Evolutionary conservation across 129 eudicot species (phyloP).

Genomic region (Ambrosia trifida): DNA sequence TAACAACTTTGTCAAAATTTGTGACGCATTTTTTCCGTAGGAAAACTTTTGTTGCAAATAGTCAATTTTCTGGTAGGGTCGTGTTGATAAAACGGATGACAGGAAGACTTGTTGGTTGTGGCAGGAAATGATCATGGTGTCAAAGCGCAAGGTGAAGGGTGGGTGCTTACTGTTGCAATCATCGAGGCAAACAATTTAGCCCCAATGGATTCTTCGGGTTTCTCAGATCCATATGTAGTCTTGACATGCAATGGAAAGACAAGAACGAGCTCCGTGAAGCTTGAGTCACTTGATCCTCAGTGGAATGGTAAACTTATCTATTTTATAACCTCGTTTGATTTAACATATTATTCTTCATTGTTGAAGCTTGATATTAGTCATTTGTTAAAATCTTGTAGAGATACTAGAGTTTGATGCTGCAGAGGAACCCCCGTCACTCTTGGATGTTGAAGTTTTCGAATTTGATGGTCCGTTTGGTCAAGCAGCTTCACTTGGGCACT

Average conservation of each 20-base stretch:
- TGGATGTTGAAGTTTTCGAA: conserved; percentile 85
- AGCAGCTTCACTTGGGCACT: conserved; percentile 80
- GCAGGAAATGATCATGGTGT: conserved; percentile 91
- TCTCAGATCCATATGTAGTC: conserved; percentile 83
- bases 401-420: conserved; percentile 95
- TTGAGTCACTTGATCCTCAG: conserved; percentile 85
- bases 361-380: neutral
- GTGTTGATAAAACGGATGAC: neutral
- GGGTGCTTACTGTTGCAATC: conserved; percentile 94
- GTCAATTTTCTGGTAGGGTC: no score
- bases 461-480: conserved; percentile 97
- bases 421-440: conserved; percentile 87
- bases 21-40: no score
- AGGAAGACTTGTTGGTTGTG: conserved; percentile 1
- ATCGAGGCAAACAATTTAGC: conserved; percentile 75
- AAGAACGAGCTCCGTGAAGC: conserved; percentile 93
- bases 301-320: conserved; percentile 65
- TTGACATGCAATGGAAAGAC: conserved; percentile 91
- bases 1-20: no score
- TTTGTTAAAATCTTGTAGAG: conserved; percentile 49
- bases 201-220: conserved; percentile 46
- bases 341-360: neutral
- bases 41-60: no score
- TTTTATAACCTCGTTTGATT: neutral
- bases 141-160: conserved; percentile 97